Percentiles rank a stretch among this genome's conserved stretches.
Evolutionary conservation across 306 rosid species (phyloP).

Genomic region (Rubus parviflorus): DNA sequence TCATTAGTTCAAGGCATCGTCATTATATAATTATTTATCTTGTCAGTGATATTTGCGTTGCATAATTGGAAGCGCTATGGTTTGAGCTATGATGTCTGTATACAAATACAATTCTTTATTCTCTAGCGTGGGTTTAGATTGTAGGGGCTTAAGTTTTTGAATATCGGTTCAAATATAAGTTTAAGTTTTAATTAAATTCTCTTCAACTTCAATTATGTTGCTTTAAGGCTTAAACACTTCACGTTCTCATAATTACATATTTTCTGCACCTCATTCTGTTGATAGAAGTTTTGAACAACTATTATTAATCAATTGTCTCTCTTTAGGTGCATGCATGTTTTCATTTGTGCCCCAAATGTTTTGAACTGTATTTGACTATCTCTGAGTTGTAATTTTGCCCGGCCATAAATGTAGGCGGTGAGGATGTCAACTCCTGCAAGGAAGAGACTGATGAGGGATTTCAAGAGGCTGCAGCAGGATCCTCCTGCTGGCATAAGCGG

Average conservation of each 20-base stretch:
- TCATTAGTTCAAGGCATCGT: neutral
- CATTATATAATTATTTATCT: neutral
- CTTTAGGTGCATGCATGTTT: neutral
- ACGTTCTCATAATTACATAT: neutral
- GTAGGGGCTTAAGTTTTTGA: constrained; percentile 8
- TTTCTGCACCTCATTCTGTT: neutral
- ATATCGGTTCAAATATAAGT: neutral
- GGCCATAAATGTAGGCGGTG: constrained; percentile 51
- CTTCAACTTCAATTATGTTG: neutral
- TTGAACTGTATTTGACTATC: constrained; percentile 8
- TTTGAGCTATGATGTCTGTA: constrained; percentile 8
- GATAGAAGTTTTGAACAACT: neutral
- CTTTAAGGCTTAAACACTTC: neutral
- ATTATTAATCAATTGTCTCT: neutral
- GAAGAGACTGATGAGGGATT: constrained; percentile 94
- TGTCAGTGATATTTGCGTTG: neutral
- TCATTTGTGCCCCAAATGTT: neutral
- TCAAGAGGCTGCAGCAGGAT: constrained; percentile 88
- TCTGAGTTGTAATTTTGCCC: constrained; percentile 13
- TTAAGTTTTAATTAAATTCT: neutral
- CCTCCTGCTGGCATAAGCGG: constrained; percentile 98
- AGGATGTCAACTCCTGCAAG: constrained; percentile 93
- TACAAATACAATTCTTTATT: neutral
- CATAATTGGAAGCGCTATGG: neutral
- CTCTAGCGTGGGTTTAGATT: constrained; percentile 5